Base-by-base conservation (phyloP, 345 rosid species). In the Corchorus olitorius region DNA sequence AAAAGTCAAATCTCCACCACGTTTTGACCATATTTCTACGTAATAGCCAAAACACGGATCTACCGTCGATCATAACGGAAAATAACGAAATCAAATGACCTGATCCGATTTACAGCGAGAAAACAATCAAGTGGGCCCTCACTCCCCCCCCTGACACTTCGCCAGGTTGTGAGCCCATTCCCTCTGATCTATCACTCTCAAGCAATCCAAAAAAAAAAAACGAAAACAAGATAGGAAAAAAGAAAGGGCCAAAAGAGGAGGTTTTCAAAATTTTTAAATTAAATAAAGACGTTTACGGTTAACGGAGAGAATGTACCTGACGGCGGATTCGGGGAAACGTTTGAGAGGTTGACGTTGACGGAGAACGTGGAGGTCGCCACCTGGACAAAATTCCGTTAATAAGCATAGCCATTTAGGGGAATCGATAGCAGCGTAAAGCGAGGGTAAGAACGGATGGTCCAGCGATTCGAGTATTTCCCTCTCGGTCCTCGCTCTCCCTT, bases 281-380 rank as follows among this genome's bases (percentile, higher is more conserved):
- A 53, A 27, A 72, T 58, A 58, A 46, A 6, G 59, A 84, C 65
- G 77, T 61, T 59, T 50, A 64, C 60, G 59, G 16, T 73, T 64
- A 76, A 78, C 84, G 82, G 81, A 46, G 74, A 34, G 5, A 4
- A 77, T 80, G 80, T 79, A 93, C 97, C 98, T 92, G 83, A 95
- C 91, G 87, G 98, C 92, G 79, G 92, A 78, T 82, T 92, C 96
- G 50, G 89, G 89, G 78, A 95, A 93, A 13, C 96, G 96, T 81
- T 89, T 93, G 76, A 70, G 73, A 8, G 89, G 83, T 78, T 90
- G 98, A 71, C 90, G 92, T 75, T 93, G 98, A 56, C 98, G 93
- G 88, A 95, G 97, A 70, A 95, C 94, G 73, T 95, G 98, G 72
- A 95, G 98, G 86, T 95, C 99, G n/a, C 98, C 99, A 80, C 98